These are phyloP conservation scores for Backusella luteola DNA, from an alignment of 192 early-diverging fungal species.

Conservation along the genomic window DNA sequence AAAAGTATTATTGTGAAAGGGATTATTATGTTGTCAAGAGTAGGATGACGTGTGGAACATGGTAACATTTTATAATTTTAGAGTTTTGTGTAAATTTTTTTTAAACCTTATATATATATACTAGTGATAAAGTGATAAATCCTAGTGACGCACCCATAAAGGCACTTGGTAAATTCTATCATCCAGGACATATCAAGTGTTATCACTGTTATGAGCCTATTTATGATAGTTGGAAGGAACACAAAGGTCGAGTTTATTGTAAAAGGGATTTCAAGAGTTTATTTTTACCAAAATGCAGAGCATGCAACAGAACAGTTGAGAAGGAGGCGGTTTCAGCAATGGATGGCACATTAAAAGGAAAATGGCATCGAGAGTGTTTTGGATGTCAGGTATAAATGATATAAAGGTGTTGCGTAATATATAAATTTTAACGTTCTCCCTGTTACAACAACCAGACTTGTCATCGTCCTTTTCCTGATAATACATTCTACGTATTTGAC, in stretches of 20 bases:
- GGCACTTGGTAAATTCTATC: slow-evolving; percentile 65
- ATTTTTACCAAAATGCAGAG: slow-evolving; percentile 66
- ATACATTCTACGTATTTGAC: slow-evolving; percentile 87
- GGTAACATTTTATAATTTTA: slow-evolving; percentile 36
- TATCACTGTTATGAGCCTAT: slow-evolving; percentile 68
- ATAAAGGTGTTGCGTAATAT: too few relatives aligned
- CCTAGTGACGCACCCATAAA: slow-evolving; percentile 43
- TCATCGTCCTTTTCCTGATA: slow-evolving; percentile 68
- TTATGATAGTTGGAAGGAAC: slow-evolving; percentile 37
- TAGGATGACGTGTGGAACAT: slow-evolving; percentile 47
- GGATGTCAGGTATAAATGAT: slow-evolving; percentile 49
- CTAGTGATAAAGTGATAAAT: slow-evolving; percentile 35
- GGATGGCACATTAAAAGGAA: slow-evolving; percentile 64
- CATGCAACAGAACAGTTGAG: slow-evolving; percentile 62
- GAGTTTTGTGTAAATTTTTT: background rate
- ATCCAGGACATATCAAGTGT: slow-evolving; percentile 62
- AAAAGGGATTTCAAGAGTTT: slow-evolving; percentile 60
- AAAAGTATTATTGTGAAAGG: slow-evolving; percentile 61
- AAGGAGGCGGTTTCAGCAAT: slow-evolving; percentile 72
- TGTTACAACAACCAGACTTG: slow-evolving; percentile 47
- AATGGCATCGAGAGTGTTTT: slow-evolving; percentile 75
- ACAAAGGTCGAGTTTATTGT: slow-evolving; percentile 67
- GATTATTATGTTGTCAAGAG: slow-evolving; percentile 47
- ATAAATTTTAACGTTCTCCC: background rate
- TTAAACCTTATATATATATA: background rate